A percentile compares a stretch with the other conserved stretches of the same genome.
These are phyloP conservation scores for Aristolochia californica DNA, from an alignment of 164 flowering plant genomes.

Conservation along the genomic window DNA sequence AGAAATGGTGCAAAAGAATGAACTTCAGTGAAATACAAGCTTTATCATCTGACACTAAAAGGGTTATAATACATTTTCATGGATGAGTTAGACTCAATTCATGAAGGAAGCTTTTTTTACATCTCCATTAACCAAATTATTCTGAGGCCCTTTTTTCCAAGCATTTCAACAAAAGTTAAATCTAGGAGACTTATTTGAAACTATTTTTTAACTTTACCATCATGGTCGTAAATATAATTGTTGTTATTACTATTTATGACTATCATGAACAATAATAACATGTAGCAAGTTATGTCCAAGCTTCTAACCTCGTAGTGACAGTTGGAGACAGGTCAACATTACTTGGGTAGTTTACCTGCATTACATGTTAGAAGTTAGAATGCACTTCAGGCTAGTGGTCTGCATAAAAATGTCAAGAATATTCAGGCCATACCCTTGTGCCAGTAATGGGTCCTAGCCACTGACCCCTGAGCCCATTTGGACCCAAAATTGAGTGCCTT, in stretches of 20 bases:
- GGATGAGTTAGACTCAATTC: no score
- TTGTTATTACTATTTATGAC: no score
- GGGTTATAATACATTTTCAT: no score
- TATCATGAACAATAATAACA: neutral
- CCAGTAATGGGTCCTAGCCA: conserved; percentile 68
- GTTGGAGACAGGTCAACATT: conserved; percentile 28
- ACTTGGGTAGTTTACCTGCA: conserved; percentile 86
- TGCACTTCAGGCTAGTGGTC: neutral
- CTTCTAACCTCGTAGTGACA: conserved; percentile 48
- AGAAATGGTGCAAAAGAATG: no score
- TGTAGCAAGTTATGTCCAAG: conserved; percentile 2
- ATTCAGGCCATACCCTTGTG: conserved; percentile 40
- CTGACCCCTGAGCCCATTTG: conserved; percentile 73
- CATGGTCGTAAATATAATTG: no score
- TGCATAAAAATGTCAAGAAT: conserved; percentile 1
- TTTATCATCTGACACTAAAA: no score
- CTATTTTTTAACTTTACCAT: no score
- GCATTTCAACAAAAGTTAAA: neutral
- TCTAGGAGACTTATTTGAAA: neutral
- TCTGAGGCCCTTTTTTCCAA: no score
- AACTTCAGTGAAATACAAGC: no score
- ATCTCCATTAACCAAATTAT: no score
- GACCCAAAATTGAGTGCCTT: conserved; percentile 88
- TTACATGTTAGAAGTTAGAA: conserved; percentile 1
- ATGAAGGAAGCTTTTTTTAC: no score